Conservation (phyloP, 257 asterid species). For the Salvia hispanica region DNA sequence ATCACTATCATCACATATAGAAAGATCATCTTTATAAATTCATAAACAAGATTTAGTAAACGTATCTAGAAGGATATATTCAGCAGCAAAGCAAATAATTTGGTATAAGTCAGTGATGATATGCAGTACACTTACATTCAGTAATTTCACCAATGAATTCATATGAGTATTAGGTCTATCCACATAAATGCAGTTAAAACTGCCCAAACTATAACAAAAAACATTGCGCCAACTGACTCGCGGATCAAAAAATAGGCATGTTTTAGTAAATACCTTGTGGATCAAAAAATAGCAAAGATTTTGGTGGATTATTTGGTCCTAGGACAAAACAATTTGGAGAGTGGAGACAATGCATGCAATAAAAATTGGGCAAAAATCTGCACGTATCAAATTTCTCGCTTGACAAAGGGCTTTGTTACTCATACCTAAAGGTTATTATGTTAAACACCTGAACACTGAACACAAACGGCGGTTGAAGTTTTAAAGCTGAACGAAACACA, state of each 20-base stretch:
- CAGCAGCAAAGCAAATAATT: neutral
- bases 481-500: neutral
- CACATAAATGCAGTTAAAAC: constrained; percentile 1
- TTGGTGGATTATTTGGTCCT: neutral
- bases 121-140: neutral
- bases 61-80: neutral
- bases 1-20: constrained; percentile 7
- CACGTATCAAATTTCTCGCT: neutral
- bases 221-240: neutral
- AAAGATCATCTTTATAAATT: constrained; percentile 4
- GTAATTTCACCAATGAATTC: constrained; percentile 5
- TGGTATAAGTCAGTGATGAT: neutral
- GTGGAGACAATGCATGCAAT: neutral
- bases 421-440: constrained; percentile 1
- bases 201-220: neutral
- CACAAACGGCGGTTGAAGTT: no score
- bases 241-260: no score
- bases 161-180: neutral
- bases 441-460: no score
- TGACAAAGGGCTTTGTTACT: neutral
- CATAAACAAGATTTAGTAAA: constrained; percentile 20
- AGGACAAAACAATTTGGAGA: no score
- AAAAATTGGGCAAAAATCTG: neutral
- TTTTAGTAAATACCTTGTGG: neutral
- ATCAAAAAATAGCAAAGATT: constrained; percentile 1